Conservation (phyloP, 768 basidiomycete genomes). For the Imleria badia region DNA sequence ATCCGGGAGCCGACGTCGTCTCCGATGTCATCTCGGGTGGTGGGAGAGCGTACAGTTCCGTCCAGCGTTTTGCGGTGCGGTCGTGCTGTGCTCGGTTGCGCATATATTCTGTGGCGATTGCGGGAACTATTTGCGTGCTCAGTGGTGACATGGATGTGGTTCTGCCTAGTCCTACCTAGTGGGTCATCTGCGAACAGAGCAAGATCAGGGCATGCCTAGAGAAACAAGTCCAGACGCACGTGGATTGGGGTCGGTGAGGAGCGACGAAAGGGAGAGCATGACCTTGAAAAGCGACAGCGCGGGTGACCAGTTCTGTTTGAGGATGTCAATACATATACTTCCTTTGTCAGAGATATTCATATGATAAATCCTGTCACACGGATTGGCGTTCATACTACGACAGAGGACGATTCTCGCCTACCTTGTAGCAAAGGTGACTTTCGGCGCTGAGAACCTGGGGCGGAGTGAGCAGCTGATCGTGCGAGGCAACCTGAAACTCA, state of each 20-base stretch:
- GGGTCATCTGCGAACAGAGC: slow-evolving; percentile 55
- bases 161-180: slow-evolving; percentile 45
- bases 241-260: slow-evolving; percentile 93
- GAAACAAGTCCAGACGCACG: slow-evolving; percentile 46
- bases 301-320: slow-evolving; percentile 94
- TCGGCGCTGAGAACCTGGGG: slow-evolving; percentile 74
- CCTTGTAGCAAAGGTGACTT: slow-evolving; percentile 74
- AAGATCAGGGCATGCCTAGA: slow-evolving; percentile 7
- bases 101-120: slow-evolving; percentile 68
- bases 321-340: slow-evolving; percentile 83
- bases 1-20: slow-evolving; percentile 7
- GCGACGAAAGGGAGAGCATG: slow-evolving; percentile 87
- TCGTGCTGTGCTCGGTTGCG: slow-evolving; percentile 72
- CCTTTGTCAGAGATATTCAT: slow-evolving; percentile 86
- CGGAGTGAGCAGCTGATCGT: slow-evolving; percentile 1
- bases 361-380: slow-evolving; percentile 69
- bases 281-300: slow-evolving; percentile 94
- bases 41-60: slow-evolving; percentile 64
- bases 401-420: slow-evolving; percentile 27
- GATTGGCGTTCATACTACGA: neutral
- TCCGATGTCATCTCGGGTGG: slow-evolving; percentile 24
- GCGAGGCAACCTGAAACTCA: slow-evolving; percentile 25
- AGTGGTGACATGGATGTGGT: neutral
- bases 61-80: slow-evolving; percentile 76
- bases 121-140: slow-evolving; percentile 49